Base-by-base conservation (phyloP, 805 yeast species). In the Ogataea zsoltii region DNA sequence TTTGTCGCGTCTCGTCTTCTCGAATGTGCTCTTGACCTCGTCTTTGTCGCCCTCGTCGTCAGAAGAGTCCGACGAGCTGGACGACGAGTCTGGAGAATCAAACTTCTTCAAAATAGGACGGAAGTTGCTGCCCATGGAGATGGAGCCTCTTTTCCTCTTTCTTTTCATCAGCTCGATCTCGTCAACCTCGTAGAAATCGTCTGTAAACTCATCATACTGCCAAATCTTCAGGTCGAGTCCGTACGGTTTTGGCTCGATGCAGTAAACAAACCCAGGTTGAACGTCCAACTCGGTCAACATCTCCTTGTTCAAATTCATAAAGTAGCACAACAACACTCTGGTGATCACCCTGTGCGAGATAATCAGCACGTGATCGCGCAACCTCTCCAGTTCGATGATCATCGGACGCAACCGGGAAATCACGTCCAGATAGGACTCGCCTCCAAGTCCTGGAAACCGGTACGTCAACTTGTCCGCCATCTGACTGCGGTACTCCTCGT, bases 221-320 rank as follows among this genome's bases (percentile, higher is more conserved):
- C 70, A 67, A 14, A 67, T 65, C 41, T 65, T 67, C 41, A 67
- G 55, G 45, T 66, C 70, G 28, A 67, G 45, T 3, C 71, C 71
- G 48, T 67, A 67, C 6, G 71, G 70, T 48, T 67, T 67, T 30
- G 71, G 71, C 51, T 66, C 70, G 28, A 67, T 54, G 53, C 71
- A 67, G 42, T 67, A 67, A 7, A 67, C 61, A 33, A 42, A 64
- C 3, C 63, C 65, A 28, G 65, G 68, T 36, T 63, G 66, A n/a
- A 67, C 66, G 29, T 66, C 70, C 42, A 67, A 53, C 43, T 67
- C 71, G 7, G 71, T 67, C 41, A 67, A 41, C 69, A 67, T 61
- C 40, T 66, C 69, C 45, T 59, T 65, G 41, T 56, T 57, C 39
- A 67, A 54, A 38, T 67, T 66, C 69, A 67, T 67, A 38, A 67